A percentile compares a stretch with the other conserved stretches of the same genome.
These are phyloP conservation scores for Lithohypha guttulata DNA, from an alignment of 2,329 filamentous ascomycete genomes.

Conservation along the genomic window DNA sequence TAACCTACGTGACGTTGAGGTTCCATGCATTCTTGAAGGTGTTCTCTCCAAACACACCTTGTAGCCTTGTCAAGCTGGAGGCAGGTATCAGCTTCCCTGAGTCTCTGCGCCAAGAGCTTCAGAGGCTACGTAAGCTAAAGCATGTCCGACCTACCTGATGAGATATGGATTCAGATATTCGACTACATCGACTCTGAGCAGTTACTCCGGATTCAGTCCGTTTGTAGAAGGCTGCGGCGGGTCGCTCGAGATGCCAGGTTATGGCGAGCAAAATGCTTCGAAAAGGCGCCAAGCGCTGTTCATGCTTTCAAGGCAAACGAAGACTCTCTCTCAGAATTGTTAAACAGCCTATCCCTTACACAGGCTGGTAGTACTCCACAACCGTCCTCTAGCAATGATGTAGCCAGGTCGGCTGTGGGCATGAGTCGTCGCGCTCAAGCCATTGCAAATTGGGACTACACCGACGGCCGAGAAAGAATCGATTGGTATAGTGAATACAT, in stretches of 20 bases:
- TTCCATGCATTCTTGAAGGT: no score
- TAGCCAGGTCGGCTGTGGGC: slow-evolving; percentile 24
- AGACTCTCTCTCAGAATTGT: slow-evolving; percentile 24
- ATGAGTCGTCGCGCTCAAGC: slow-evolving; percentile 43
- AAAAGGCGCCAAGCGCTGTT: slow-evolving; percentile 54
- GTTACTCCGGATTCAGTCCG: slow-evolving; percentile 57
- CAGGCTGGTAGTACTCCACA: background rate
- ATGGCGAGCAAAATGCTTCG: slow-evolving; percentile 68
- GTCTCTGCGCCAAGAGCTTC: no score
- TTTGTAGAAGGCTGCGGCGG: slow-evolving; percentile 54
- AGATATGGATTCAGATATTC: slow-evolving; percentile 54
- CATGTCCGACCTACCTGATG: slow-evolving; percentile 51
- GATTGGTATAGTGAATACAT: slow-evolving; percentile 88
- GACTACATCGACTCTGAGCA: slow-evolving; percentile 42
- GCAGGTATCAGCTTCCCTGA: no score
- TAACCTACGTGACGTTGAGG: no score
- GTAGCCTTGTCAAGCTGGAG: no score
- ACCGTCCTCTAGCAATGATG: slow-evolving; percentile 12
- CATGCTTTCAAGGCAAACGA: slow-evolving; percentile 44
- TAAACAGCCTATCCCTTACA: slow-evolving; percentile 21
- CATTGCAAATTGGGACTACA: slow-evolving; percentile 73
- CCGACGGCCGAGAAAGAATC: slow-evolving; percentile 58
- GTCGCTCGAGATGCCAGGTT: slow-evolving; percentile 63
- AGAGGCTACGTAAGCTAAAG: no score
- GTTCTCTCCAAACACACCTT: no score